phyloP scores from a whole-genome alignment of 2,329 filamentous ascomycete genomes.

The Elsinoe arachidis region DNA sequence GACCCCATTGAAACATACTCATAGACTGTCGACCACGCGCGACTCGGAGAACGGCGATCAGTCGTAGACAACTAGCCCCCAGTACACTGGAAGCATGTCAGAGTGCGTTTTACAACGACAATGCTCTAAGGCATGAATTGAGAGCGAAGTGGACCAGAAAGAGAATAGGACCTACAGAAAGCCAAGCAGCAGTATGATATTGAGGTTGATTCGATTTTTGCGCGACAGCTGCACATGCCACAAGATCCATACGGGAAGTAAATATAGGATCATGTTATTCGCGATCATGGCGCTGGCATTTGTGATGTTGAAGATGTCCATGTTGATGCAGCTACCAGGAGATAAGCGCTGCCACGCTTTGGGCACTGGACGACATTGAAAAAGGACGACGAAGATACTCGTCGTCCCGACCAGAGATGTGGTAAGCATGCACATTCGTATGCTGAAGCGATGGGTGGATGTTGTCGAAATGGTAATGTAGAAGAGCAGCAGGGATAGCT shows the following conservation, averaged over 20 bases:
- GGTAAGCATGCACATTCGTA: constrained; percentile 28
- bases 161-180: constrained; percentile 21
- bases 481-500: constrained; percentile 32
- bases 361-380: constrained; percentile 29
- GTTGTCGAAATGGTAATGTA: constrained; percentile 29
- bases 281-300: constrained; percentile 29
- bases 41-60: not conserved
- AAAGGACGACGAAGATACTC: constrained; percentile 27
- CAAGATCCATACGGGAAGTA: constrained; percentile 31
- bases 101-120: not conserved
- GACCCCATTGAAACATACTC: constrained; percentile 20
- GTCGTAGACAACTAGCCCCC: not conserved
- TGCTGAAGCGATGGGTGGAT: constrained; percentile 20
- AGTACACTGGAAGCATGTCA: not conserved
- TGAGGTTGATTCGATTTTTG: constrained; percentile 28
- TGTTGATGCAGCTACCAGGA: constrained; percentile 27
- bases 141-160: not conserved
- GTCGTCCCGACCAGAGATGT: constrained; percentile 28
- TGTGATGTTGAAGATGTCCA: constrained; percentile 27
- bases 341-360: constrained; percentile 25
- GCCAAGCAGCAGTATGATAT: constrained; percentile 26
- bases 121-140: not conserved
- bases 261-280: constrained; percentile 31
- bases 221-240: constrained; percentile 27
- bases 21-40: not conserved